phyloP scores from a whole-genome alignment of 73 alveolate species.

The Effrenium voratum region DNA sequence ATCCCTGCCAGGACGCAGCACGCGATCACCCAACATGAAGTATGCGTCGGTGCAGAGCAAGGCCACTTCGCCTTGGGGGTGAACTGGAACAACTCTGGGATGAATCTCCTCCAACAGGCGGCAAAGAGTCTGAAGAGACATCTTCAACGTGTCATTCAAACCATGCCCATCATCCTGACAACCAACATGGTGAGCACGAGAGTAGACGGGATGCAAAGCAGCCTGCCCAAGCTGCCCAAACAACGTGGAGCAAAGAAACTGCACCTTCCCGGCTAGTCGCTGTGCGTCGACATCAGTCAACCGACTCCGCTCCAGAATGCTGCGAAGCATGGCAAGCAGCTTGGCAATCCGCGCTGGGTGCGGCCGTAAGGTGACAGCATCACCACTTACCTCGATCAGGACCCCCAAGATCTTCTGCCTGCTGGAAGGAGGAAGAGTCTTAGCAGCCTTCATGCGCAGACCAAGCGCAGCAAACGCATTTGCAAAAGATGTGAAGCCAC shows the following conservation, averaged over 20 bases:
- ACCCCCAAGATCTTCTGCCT: neutral
- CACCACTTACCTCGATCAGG: neutral
- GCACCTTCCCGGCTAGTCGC: neutral
- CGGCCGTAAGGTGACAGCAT: neutral
- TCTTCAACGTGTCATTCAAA: neutral
- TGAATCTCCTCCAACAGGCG: neutral
- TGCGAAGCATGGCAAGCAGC: neutral
- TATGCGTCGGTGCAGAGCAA: conserved; percentile 8
- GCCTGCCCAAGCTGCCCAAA: neutral
- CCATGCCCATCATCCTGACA: neutral
- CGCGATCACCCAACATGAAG: neutral
- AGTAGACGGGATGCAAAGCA: neutral
- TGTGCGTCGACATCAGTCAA: neutral
- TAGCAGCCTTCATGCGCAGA: neutral
- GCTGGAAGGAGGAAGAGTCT: neutral
- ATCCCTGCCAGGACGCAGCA: neutral
- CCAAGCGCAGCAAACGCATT: neutral
- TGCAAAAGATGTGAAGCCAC: neutral
- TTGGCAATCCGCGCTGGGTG: neutral
- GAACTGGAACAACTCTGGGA: neutral
- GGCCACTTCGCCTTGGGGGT: neutral
- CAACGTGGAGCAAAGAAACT: neutral
- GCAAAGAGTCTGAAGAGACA: neutral
- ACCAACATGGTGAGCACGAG: neutral
- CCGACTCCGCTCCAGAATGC: neutral